Conservation (phyloP, 73 alveolate species). For the Tetrahymena borealis region DNA sequence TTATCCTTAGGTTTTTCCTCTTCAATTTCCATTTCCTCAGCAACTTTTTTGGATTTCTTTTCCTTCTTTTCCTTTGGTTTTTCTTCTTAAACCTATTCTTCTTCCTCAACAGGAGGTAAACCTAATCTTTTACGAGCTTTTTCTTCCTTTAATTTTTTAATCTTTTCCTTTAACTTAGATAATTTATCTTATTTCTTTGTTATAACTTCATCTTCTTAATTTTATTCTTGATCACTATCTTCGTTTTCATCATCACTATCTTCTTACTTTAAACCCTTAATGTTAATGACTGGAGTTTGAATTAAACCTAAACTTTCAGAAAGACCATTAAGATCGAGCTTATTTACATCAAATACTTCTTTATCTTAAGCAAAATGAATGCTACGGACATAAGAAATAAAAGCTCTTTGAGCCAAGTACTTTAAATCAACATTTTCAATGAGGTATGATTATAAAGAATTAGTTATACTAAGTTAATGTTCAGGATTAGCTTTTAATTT, state of each 20-base stretch:
- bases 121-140: constrained; percentile 46
- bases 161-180: constrained; percentile 34
- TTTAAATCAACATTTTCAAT: constrained; percentile 83
- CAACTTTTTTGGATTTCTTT: constrained; percentile 47
- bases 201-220: constrained; percentile 13
- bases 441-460: constrained; percentile 65
- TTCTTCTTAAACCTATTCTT: constrained; percentile 32
- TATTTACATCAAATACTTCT: constrained; percentile 68
- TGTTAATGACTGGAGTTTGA: constrained; percentile 73
- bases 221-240: constrained; percentile 54
- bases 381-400: constrained; percentile 79
- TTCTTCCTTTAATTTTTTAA: constrained; percentile 18
- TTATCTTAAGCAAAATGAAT: constrained; percentile 76
- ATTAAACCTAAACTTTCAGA: constrained; percentile 88
- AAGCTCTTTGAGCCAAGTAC: constrained; percentile 92
- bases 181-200: constrained; percentile 3
- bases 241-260: constrained; percentile 51
- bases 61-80: constrained; percentile 63
- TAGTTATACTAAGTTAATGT: constrained; percentile 68
- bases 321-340: constrained; percentile 60
- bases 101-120: constrained; percentile 14
- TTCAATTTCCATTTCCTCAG: constrained; percentile 25
- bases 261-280: constrained; percentile 38
- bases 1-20: constrained; percentile 1
- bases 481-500: constrained; percentile 76